Conservation (phyloP, 2,329 filamentous ascomycete genomes). For the Cladosporium sp. region DNA sequence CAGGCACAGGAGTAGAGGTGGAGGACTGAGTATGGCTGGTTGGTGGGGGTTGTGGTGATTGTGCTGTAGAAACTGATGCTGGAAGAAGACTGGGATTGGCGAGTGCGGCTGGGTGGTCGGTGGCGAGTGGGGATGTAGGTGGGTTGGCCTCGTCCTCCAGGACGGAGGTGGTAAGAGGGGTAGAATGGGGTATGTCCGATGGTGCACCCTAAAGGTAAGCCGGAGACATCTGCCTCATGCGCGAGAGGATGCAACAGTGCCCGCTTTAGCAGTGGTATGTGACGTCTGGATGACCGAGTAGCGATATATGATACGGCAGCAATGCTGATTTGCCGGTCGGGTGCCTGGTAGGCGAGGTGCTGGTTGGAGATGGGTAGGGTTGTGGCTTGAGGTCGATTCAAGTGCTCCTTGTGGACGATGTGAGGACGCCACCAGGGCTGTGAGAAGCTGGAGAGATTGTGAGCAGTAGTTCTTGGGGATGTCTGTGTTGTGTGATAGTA, state of each 20-base stretch:
- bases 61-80: constrained; percentile 40
- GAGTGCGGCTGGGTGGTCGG: constrained; percentile 36
- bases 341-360: background rate
- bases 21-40: constrained; percentile 24
- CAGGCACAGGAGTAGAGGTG: constrained; percentile 3
- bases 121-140: constrained; percentile 32
- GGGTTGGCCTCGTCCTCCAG: constrained; percentile 34
- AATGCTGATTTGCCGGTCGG: background rate
- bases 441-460: background rate
- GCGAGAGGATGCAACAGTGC: background rate
- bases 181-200: constrained; percentile 24
- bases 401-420: background rate
- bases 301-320: background rate
- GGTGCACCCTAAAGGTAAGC: constrained; percentile 15
- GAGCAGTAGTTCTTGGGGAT: background rate
- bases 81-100: constrained; percentile 28
- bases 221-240: constrained; percentile 18
- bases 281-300: background rate
- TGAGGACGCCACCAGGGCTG: background rate
- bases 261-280: background rate
- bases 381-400: constrained; percentile 1
- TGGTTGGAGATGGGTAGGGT: background rate
- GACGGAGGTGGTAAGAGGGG: constrained; percentile 29
- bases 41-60: constrained; percentile 19
- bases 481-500: constrained; percentile 2